Percentiles rank a stretch among this genome's conserved stretches.
phyloP scores from a whole-genome alignment of 1,284 basidiomycete species.

The Moesziomyces parantarcticus region DNA sequence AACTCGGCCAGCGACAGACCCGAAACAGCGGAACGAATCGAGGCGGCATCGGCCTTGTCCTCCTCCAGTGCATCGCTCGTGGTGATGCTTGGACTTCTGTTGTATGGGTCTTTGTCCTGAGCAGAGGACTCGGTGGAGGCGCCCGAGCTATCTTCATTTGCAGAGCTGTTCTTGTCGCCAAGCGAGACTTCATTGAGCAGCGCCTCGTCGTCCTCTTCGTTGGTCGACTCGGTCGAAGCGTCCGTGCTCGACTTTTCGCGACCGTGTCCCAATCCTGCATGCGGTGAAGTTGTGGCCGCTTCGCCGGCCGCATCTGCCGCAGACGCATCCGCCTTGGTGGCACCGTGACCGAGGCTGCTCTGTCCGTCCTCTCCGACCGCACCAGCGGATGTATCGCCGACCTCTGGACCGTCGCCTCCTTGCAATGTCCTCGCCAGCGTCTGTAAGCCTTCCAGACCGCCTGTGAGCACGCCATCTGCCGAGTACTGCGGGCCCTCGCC shows the following conservation, averaged over 20 bases:
- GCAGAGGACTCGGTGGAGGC: neutral
- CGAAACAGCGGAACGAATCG: constrained; percentile 57
- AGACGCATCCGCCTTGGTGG: neutral
- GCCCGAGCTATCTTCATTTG: constrained; percentile 5
- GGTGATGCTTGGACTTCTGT: constrained; percentile 18
- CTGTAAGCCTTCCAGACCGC: constrained; percentile 67
- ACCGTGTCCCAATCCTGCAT: constrained; percentile 16
- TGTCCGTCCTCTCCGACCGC: constrained; percentile 10
- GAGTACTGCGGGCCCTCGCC: constrained; percentile 65
- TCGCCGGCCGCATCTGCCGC: neutral
- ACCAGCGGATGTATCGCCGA: constrained; percentile 25
- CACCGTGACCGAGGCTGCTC: neutral
- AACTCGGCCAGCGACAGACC: constrained; percentile 61
- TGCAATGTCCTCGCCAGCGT: constrained; percentile 61
- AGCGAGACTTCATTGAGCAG: constrained; percentile 59
- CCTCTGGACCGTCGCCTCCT: constrained; percentile 51
- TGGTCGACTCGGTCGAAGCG: constrained; percentile 50
- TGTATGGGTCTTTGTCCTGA: constrained; percentile 8
- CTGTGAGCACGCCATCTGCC: constrained; percentile 56
- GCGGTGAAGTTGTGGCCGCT: neutral
- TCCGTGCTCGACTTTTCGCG: constrained; percentile 46
- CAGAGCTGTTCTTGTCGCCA: constrained; percentile 18
- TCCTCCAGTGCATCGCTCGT: constrained; percentile 33
- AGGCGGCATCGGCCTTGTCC: constrained; percentile 29
- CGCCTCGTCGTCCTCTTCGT: constrained; percentile 60